These are phyloP conservation scores for Plenodomus lindquistii DNA, from an alignment of 2,329 filamentous ascomycete species.

Conservation along the genomic window DNA sequence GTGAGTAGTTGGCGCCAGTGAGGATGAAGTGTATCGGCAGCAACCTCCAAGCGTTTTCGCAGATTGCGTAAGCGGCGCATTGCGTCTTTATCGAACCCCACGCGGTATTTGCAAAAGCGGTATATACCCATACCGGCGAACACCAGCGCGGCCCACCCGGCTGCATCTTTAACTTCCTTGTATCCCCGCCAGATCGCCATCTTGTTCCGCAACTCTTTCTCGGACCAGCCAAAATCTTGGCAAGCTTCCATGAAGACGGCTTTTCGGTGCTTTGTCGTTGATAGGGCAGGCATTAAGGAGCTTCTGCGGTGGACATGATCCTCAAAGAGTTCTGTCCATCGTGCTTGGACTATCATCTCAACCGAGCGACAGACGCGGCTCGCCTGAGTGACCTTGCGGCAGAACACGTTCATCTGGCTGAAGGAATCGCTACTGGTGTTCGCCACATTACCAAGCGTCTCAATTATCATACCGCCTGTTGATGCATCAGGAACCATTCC, in stretches of 20 bases:
- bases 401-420: constrained; percentile 49
- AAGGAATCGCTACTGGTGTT: constrained; percentile 31
- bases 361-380: constrained; percentile 59
- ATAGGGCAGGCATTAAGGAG: constrained; percentile 46
- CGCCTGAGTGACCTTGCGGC: constrained; percentile 53
- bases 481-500: constrained; percentile 15
- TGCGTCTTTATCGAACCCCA: constrained; percentile 56
- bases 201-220: constrained; percentile 61
- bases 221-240: constrained; percentile 58
- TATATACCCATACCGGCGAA: constrained; percentile 64
- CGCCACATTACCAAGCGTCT: constrained; percentile 14
- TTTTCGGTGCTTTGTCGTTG: constrained; percentile 56
- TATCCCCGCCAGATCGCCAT: constrained; percentile 61
- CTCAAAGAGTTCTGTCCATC: constrained; percentile 61
- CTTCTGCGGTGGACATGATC: constrained; percentile 52
- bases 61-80: constrained; percentile 53
- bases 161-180: constrained; percentile 61
- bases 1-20: constrained; percentile 56
- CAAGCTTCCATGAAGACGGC: constrained; percentile 58
- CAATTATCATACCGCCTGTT: constrained; percentile 10
- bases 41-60: constrained; percentile 55
- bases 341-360: constrained; percentile 63
- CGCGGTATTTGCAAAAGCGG: constrained; percentile 63
- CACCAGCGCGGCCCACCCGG: constrained; percentile 60
- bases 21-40: constrained; percentile 58